Conservation (phyloP, 1,284 basidiomycete genomes). For the Ganoderma boninense region DNA sequence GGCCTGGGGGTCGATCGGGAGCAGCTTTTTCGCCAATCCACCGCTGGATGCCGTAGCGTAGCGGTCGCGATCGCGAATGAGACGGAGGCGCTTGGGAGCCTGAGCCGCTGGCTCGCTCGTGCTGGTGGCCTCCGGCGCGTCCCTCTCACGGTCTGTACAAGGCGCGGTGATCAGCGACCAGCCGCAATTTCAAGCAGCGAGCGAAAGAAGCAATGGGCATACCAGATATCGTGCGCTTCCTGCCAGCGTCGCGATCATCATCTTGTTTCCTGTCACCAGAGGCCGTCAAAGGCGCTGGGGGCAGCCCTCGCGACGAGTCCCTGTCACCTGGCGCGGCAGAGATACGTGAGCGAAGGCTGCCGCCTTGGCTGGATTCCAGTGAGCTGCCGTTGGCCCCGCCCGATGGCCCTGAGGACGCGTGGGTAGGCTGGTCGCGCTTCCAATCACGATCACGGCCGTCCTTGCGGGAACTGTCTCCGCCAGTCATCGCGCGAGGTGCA, state of each 20-base stretch:
- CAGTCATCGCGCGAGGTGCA: constrained; percentile 74
- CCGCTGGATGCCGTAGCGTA: constrained; percentile 43
- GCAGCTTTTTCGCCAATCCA: constrained; percentile 58
- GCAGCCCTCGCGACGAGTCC: constrained; percentile 43
- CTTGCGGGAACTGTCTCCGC: constrained; percentile 38
- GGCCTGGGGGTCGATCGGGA: constrained; percentile 67
- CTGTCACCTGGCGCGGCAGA: constrained; percentile 52
- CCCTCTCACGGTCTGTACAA: constrained; percentile 59
- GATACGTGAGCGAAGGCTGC: constrained; percentile 74
- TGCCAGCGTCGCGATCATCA: constrained; percentile 67
- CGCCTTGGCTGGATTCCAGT: constrained; percentile 32
- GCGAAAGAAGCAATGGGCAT: constrained; percentile 35
- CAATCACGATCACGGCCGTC: constrained; percentile 41
- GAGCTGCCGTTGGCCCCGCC: constrained; percentile 20
- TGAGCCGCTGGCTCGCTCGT: constrained; percentile 35
- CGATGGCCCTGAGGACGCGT: constrained; percentile 26
- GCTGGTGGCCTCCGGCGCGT: constrained; percentile 40
- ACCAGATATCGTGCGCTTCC: constrained; percentile 77
- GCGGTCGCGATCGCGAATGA: constrained; percentile 55
- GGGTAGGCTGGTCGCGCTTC: constrained; percentile 36
- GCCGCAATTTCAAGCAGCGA: neutral
- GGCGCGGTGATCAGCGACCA: constrained; percentile 4
- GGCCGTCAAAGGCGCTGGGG: constrained; percentile 45
- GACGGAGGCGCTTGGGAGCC: constrained; percentile 46
- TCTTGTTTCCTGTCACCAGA: constrained; percentile 43